These are phyloP conservation scores for Ascocoryne sarcoides DNA, from an alignment of 2,329 filamentous ascomycete species.

Conservation along the genomic window DNA sequence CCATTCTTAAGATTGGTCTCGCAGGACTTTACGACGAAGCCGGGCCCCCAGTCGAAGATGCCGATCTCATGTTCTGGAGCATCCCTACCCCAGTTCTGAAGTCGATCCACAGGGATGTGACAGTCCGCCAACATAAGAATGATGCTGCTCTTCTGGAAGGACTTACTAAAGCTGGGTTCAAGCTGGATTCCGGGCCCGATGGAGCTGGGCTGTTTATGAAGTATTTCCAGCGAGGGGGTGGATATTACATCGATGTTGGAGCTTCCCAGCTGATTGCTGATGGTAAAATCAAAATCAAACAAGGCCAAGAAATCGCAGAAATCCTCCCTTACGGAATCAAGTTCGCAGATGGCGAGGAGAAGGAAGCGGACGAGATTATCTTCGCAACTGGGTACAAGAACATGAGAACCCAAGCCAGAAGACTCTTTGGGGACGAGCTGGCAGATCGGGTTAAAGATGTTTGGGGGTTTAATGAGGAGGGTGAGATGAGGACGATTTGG, in stretches of 20 bases:
- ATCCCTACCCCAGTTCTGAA: slow-evolving; percentile 53
- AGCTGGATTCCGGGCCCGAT: slow-evolving; percentile 48
- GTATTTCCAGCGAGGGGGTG: slow-evolving; percentile 51
- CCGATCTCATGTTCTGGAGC: slow-evolving; percentile 51
- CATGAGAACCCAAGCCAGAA: slow-evolving; percentile 41
- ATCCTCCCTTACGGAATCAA: slow-evolving; percentile 32
- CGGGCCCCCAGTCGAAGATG: slow-evolving; percentile 50
- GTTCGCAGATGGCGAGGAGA: slow-evolving; percentile 37
- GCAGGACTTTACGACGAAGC: slow-evolving; percentile 32
- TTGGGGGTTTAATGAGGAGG: slow-evolving; percentile 37
- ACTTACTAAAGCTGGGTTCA: slow-evolving; percentile 47
- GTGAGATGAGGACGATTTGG: slow-evolving; percentile 34
- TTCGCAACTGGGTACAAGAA: slow-evolving; percentile 42
- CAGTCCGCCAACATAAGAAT: slow-evolving; percentile 28
- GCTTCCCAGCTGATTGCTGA: slow-evolving; percentile 42
- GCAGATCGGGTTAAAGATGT: slow-evolving; percentile 40
- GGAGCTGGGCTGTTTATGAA: slow-evolving; percentile 46
- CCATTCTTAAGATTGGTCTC: slow-evolving; percentile 35
- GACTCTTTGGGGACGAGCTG: slow-evolving; percentile 42
- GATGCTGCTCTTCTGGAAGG: slow-evolving; percentile 37
- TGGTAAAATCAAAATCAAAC: slow-evolving; percentile 44
- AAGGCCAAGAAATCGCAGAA: slow-evolving; percentile 36
- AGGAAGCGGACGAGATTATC: slow-evolving; percentile 45
- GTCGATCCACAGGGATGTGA: slow-evolving; percentile 42
- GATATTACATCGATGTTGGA: slow-evolving; percentile 51